Conservation (phyloP, 2,329 filamentous ascomycete genomes). For the Colletotrichum abscissum region DNA sequence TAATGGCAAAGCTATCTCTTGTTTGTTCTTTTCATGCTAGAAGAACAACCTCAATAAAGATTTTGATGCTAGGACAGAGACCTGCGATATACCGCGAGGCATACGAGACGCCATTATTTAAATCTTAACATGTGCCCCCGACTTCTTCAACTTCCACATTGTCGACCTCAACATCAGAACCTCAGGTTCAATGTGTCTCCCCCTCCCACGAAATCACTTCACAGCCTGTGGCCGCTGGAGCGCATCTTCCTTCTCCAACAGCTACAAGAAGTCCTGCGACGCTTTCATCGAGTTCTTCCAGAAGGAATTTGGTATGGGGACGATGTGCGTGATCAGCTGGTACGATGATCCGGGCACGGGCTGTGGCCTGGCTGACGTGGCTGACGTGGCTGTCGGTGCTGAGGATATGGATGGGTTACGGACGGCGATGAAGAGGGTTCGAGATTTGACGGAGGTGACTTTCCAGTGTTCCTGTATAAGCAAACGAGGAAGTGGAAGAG, state of each 20-base stretch:
- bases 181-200: slow-evolving; percentile 44
- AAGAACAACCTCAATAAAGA: no score
- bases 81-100: no score
- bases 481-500: no score
- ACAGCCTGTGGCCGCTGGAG: slow-evolving; percentile 40
- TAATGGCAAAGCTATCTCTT: no score
- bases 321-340: slow-evolving; percentile 46
- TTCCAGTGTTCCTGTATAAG: slow-evolving; percentile 47
- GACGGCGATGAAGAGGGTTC: slow-evolving; percentile 40
- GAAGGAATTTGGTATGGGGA: slow-evolving; percentile 40
- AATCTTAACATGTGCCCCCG: neutral
- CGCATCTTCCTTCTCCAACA: slow-evolving; percentile 45
- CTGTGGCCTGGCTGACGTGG: slow-evolving; percentile 44
- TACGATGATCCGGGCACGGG: slow-evolving; percentile 43
- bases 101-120: no score
- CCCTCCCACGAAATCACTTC: slow-evolving; percentile 45
- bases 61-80: no score
- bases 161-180: slow-evolving; percentile 49
- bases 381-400: slow-evolving; percentile 45
- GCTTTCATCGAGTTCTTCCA: slow-evolving; percentile 43
- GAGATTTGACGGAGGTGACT: slow-evolving; percentile 42
- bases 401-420: slow-evolving; percentile 39
- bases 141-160: slow-evolving; percentile 39
- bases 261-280: slow-evolving; percentile 35
- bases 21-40: no score